Percentiles rank a stretch among this genome's conserved stretches.
phyloP scores from a whole-genome alignment of 2,329 filamentous ascomycete species.

The Dothistroma septosporum region DNA sequence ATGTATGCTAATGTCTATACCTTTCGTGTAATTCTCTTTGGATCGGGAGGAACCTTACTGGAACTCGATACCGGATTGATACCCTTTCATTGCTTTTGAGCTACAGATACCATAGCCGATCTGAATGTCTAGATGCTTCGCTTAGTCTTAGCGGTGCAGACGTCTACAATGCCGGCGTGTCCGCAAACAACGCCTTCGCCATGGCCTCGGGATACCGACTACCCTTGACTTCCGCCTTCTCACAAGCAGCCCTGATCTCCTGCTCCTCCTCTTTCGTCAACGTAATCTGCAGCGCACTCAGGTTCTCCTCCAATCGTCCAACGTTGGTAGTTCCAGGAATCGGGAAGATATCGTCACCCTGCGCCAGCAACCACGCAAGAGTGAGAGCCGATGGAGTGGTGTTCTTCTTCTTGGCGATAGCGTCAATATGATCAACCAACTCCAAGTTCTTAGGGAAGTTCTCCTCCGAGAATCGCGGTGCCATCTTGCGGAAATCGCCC shows the following conservation, averaged over 20 bases:
- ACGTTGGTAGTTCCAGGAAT: conserved; percentile 50
- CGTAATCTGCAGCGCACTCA: conserved; percentile 36
- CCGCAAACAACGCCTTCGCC: conserved; percentile 35
- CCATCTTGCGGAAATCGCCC: conserved; percentile 45
- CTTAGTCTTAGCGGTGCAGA: background rate
- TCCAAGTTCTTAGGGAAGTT: conserved; percentile 56
- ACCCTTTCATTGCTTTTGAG: background rate
- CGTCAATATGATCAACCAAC: conserved; percentile 49
- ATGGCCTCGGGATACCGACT: conserved; percentile 39
- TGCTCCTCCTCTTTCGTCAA: conserved; percentile 36
- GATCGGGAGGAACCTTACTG: background rate
- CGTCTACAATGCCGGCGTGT: conserved; percentile 35
- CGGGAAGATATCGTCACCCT: conserved; percentile 56
- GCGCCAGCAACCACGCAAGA: conserved; percentile 60
- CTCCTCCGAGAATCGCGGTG: conserved; percentile 50
- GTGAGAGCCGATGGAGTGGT: conserved; percentile 56
- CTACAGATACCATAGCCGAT: background rate
- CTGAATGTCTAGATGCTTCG: too few species aligned
- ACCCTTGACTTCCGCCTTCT: conserved; percentile 36
- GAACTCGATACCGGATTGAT: too few species aligned
- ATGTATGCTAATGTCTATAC: background rate
- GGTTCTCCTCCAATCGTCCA: conserved; percentile 46
- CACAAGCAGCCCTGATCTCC: conserved; percentile 36
- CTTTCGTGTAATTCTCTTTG: background rate
- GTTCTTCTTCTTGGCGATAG: conserved; percentile 52